phyloP scores from a whole-genome alignment of 768 basidiomycete genomes.

The Serendipita vermifera region DNA sequence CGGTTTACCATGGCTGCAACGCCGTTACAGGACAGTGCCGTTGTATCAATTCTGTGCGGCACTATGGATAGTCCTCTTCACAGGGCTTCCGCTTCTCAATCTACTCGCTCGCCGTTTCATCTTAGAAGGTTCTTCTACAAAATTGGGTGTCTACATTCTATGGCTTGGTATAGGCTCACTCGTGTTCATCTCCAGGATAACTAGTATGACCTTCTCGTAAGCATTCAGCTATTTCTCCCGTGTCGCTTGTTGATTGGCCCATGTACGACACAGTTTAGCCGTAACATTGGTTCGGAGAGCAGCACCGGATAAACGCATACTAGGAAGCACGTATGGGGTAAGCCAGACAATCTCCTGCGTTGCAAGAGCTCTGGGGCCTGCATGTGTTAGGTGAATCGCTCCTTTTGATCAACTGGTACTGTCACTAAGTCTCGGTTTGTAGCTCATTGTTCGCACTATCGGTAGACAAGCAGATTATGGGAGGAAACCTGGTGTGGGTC shows the following conservation, averaged over 20 bases:
- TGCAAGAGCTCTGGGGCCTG: conserved; percentile 45
- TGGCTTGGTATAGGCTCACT: conserved; percentile 41
- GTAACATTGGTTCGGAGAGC: conserved; percentile 48
- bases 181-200: conserved; percentile 33
- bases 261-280: conserved; percentile 32
- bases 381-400: conserved; percentile 38
- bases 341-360: conserved; percentile 34
- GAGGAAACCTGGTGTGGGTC: conserved; percentile 43
- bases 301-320: conserved; percentile 36
- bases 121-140: conserved; percentile 21
- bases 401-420: background rate
- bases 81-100: conserved; percentile 40
- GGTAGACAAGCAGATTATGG: conserved; percentile 34
- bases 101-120: conserved; percentile 32
- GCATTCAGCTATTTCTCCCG: conserved; percentile 19
- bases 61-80: conserved; percentile 43
- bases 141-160: conserved; percentile 23
- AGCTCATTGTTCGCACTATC: conserved; percentile 50
- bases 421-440: background rate
- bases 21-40: conserved; percentile 35
- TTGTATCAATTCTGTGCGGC: conserved; percentile 44
- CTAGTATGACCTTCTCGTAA: conserved; percentile 41
- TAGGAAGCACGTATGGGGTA: conserved; percentile 53
- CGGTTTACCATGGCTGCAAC: conserved; percentile 42
- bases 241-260: background rate